Base-by-base conservation (phyloP, 139 green algal species). In the Mesotaenium endlicherianum region DNA sequence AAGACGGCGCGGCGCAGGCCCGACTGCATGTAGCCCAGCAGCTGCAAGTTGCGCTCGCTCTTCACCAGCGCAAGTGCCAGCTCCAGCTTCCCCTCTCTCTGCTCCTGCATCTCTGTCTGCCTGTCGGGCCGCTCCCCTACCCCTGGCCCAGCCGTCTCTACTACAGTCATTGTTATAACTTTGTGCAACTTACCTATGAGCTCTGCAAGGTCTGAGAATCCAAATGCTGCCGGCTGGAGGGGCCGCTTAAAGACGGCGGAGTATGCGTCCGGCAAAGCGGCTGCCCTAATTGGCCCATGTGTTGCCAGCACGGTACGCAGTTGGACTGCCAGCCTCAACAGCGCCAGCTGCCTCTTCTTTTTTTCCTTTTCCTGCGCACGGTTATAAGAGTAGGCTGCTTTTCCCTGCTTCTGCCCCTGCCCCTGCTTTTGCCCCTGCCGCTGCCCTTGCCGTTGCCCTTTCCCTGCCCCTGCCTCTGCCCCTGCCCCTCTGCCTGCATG, bases 21-120 rank as follows among this genome's bases (percentile, higher is more conserved):
- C 3, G 55, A 77, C 38, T 75, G 55, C 31, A 83, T 69, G 26
- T 77, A 53, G 2, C 8, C 77, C 34, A 83, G 42, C 77, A 75
- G 31, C 26, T 40, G 77, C n/a, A 55, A 8, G 67, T 83, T 83
- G 20, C 77, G 42, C 20, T 50, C 20, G 2, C 30, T 39, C 20
- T 44, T 38, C 16, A 38, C 55, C 2, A 83, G 77, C 31, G 42
- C 39, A 16, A 16, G 49, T 14, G 49, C 49, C 49, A 14, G 14
- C 49, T 16, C 14, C 49, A 14, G 49, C 49, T 16, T 59, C 49
- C 49, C 49, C 16, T 16, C 49, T 16, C 49, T 16, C 49, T 14
- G 14, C 49, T 14, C 16, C 49, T 14, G 14, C 49, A 16, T 16
- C 49, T 14, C 49, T 16, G 49, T 14, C 49, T 59, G 49, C 16